Conservation (phyloP, 1,284 basidiomycete species). For the Rhodotorula glutinis region DNA sequence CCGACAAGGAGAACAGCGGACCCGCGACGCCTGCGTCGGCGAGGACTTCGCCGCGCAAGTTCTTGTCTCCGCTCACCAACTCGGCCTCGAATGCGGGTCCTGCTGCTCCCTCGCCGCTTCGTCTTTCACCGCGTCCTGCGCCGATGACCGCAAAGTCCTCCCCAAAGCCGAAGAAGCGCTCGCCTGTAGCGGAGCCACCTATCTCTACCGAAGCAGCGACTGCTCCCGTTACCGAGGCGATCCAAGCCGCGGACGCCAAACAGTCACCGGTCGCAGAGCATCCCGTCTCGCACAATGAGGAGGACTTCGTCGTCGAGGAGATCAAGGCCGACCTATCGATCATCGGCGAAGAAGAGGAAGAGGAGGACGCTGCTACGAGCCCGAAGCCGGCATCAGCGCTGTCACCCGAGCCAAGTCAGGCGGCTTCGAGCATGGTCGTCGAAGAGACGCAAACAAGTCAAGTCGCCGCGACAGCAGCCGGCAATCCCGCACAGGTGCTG, state of each 20-base stretch:
- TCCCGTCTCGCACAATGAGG: no score
- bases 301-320: not conserved
- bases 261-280: not conserved
- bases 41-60: conserved; percentile 1
- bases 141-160: not conserved
- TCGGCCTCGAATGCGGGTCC: not conserved
- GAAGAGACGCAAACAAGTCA: conserved; percentile 26
- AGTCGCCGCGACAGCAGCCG: not conserved
- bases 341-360: conserved; percentile 38
- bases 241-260: conserved; percentile 7
- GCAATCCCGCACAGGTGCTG: not conserved
- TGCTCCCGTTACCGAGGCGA: conserved; percentile 12
- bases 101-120: not conserved
- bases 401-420: not conserved
- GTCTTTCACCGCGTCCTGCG: conserved; percentile 5
- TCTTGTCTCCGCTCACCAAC: conserved; percentile 11
- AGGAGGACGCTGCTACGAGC: conserved; percentile 14
- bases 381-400: not conserved
- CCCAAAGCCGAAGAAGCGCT: not conserved
- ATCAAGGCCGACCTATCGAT: conserved; percentile 30
- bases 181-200: not conserved
- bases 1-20: conserved; percentile 26
- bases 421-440: not conserved
- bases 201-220: conserved; percentile 1
- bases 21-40: not conserved